Evolutionary conservation across 2,329 filamentous ascomycete species (phyloP), one percentile per base, ranked within the genome.

Genomic region (Aspergillus felis): DNA sequence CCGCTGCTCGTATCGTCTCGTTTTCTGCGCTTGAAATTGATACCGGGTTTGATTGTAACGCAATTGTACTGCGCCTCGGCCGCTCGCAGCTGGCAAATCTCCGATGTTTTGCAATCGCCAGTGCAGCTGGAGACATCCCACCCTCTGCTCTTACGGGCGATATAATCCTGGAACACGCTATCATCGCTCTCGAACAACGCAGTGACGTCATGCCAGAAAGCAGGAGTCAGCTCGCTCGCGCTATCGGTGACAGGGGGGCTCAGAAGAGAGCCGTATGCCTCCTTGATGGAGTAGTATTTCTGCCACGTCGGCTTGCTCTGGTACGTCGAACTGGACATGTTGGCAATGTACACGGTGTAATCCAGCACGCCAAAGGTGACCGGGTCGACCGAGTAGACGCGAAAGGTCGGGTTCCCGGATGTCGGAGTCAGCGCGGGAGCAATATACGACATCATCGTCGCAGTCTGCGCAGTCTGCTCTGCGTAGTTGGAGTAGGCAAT

Each of bases 371-470:
- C 80, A 63, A 80, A 85, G 1, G 82, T 84, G 7, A 76, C 76
- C 0, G 83, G 80, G 63, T 86, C 83, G 55, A 86, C 77, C 10
- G 79, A 76, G 69, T 85, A 84, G 41, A 85, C 78, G 47, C 81
- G 79, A 71, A 85, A 85, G 2, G 82, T 76, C 2, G 83, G 81
- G 66, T 82, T 79, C 49, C 80, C 82, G 0, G 78, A 81, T 4
- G 76, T 83, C 1, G 82, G 83, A 10, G 81, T 82, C 63, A 84
- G 70, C 7, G 79, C 81, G 0, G 81, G 82, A 1, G 76, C 78
- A 51, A 85, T 78, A 64, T 84, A 84, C 4, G 80, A 81, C n/a
- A 79, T 74, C 51, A 77, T 76, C 6, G 74, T 67, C 1, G 82
- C 82, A 56, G 75, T 78, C 5, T 68, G 60, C 27, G 74, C 74